These are phyloP conservation scores for Argentina anserina DNA, from an alignment of 306 rosid genomes.

Conservation along the genomic window DNA sequence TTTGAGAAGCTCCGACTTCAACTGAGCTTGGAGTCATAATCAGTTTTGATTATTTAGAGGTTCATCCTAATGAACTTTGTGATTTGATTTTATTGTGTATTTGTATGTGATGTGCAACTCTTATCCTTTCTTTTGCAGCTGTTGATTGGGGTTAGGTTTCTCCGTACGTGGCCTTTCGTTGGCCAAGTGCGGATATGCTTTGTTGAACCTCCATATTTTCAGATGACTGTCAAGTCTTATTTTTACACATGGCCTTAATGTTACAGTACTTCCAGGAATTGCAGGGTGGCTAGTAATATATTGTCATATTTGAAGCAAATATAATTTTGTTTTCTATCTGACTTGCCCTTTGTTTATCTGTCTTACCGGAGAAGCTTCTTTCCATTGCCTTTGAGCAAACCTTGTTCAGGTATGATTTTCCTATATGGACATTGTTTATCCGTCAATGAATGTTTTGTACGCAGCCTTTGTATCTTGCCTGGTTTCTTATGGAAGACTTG, in stretches of 20 bases:
- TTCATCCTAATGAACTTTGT: too few species aligned
- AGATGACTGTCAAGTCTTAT: slow-evolving; percentile 95
- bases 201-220: slow-evolving; percentile 94
- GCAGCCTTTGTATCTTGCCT: neutral
- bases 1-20: too few species aligned
- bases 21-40: too few species aligned
- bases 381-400: slow-evolving; percentile 97
- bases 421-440: neutral
- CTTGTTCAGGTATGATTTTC: slow-evolving; percentile 75
- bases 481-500: neutral
- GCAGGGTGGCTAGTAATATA: slow-evolving; percentile 97
- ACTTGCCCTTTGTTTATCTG: neutral
- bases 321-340: slow-evolving; percentile 1
- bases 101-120: neutral
- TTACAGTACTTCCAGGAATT: slow-evolving; percentile 91
- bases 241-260: slow-evolving; percentile 82
- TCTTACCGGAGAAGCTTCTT: slow-evolving; percentile 80
- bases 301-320: slow-evolving; percentile 9
- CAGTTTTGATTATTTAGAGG: too few species aligned
- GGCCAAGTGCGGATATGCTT: slow-evolving; percentile 83
- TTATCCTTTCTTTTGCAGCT: slow-evolving; percentile 43
- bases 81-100: too few species aligned
- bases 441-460: neutral
- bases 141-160: slow-evolving; percentile 82
- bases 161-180: slow-evolving; percentile 69